These are phyloP conservation scores for Aspergillus fijiensis DNA, from an alignment of 2,329 filamentous ascomycete genomes.

Conservation along the genomic window DNA sequence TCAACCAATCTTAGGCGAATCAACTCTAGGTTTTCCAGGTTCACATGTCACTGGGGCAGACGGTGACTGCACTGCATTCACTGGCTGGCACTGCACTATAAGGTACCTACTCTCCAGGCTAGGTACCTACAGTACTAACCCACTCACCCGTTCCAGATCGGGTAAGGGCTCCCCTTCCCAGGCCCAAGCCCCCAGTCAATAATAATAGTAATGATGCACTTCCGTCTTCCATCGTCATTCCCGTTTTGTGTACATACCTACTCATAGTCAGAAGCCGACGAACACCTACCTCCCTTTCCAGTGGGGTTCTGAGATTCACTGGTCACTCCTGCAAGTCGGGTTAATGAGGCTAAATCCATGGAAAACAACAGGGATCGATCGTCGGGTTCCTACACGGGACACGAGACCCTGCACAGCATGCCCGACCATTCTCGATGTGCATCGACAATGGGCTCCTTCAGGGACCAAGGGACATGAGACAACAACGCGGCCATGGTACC, in stretches of 20 bases:
- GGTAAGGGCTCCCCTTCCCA: neutral
- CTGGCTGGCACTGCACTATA: too few relatives aligned
- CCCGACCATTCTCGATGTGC: neutral
- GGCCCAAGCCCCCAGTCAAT: too few relatives aligned
- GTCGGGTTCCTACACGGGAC: neutral
- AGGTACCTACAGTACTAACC: too few relatives aligned
- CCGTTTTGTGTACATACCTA: neutral
- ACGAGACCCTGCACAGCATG: neutral
- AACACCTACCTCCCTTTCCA: neutral
- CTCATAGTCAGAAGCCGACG: neutral
- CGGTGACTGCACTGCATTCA: too few relatives aligned
- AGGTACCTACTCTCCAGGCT: too few relatives aligned
- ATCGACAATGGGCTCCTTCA: neutral
- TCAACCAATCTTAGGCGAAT: too few relatives aligned
- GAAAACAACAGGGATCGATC: neutral
- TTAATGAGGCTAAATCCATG: neutral
- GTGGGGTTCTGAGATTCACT: neutral
- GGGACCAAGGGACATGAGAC: neutral
- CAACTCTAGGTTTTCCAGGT: too few relatives aligned
- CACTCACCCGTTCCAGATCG: neutral
- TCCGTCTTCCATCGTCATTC: neutral
- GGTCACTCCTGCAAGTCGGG: neutral
- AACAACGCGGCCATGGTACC: too few relatives aligned
- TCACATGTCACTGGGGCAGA: too few relatives aligned
- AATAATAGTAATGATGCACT: neutral